Evolutionary conservation across 139 green algal genomes (phyloP), one percentile per base, ranked within the genome.

Genomic region (Chlorella ohadii): DNA sequence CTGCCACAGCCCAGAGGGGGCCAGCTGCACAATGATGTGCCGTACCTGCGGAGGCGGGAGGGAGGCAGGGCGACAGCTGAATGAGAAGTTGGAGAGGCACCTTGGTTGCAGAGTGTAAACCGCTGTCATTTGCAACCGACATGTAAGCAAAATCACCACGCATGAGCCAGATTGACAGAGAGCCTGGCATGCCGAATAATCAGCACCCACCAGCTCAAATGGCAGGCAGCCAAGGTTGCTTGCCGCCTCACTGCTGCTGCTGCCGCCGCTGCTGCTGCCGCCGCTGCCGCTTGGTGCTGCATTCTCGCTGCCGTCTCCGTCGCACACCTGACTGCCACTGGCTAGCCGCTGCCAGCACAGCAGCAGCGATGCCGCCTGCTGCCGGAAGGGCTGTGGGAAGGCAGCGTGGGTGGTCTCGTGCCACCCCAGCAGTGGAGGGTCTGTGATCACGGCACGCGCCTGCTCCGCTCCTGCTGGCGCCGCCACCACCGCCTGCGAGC

Each of bases 351-450:
- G 55, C 36, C 56, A 72, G 67, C 51, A 72, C 68, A 79, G 80
- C 55, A 85, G 80, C 68, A 85, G 70, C 25, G 68, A 1, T 6
- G 15, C n/a, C 13, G 47, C 44, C 33, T 64, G n/a, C 0, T 19
- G 22, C 31, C 25, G 44, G 44, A 84, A 84, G 28, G 23, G 15
- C 4, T 33, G 19, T 0, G 59, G 41, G 31, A 77, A 84, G 44
- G 25, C 64, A 22, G 19, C n/a, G 44, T 76, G 64, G 19, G 78
- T 76, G 64, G 7, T 34, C 39, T 84, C 64, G 20, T 41, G 25
- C 65, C 65, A 84, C 17, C 0, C n/a, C 55, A 84, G 79, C 23
- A 31, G n/a, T 2, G 79, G 79, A 3, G 79, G 66, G 22, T 84
- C 34, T 0, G n/a, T 38, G 33, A 84, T 78, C 13, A 27, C 38